Percentiles rank a stretch among this genome's conserved stretches.
Evolutionary conservation across 345 rosid species (phyloP).

Genomic region (Pistacia integerrima): DNA sequence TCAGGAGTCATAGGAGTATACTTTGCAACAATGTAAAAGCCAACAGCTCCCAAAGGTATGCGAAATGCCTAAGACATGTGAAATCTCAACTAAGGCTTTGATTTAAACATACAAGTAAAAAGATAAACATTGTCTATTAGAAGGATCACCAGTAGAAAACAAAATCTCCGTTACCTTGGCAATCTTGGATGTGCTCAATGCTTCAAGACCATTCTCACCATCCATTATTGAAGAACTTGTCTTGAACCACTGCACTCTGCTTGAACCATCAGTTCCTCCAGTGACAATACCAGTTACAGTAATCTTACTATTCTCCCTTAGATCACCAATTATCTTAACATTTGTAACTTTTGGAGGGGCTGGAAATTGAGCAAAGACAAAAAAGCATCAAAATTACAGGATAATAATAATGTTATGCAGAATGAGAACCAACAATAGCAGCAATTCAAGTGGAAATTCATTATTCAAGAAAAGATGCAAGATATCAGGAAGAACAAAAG

Average conservation of each 20-base stretch:
- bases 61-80: conserved; percentile 72
- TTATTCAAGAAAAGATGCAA: neutral
- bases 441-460: neutral
- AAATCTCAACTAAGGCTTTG: conserved; percentile 31
- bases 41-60: conserved; percentile 94
- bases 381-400: conserved; percentile 13
- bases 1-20: conserved; percentile 86
- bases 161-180: conserved; percentile 62
- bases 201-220: conserved; percentile 73
- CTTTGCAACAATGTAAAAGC: conserved; percentile 72
- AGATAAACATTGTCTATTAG: neutral
- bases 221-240: conserved; percentile 51
- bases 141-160: conserved; percentile 5
- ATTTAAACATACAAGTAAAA: conserved; percentile 9
- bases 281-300: conserved; percentile 78
- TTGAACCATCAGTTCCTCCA: conserved; percentile 92
- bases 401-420: conserved; percentile 5
- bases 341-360: conserved; percentile 94
- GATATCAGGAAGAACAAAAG: neutral
- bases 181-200: conserved; percentile 78
- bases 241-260: conserved; percentile 98
- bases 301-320: conserved; percentile 84
- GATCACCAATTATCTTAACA: conserved; percentile 84
- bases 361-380: conserved; percentile 35
- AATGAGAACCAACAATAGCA: conserved; percentile 15